A percentile compares a stretch with the other conserved stretches of the same genome.
Evolutionary conservation across 2,329 filamentous ascomycete species (phyloP).

Genomic region (Penicillium glabrum): DNA sequence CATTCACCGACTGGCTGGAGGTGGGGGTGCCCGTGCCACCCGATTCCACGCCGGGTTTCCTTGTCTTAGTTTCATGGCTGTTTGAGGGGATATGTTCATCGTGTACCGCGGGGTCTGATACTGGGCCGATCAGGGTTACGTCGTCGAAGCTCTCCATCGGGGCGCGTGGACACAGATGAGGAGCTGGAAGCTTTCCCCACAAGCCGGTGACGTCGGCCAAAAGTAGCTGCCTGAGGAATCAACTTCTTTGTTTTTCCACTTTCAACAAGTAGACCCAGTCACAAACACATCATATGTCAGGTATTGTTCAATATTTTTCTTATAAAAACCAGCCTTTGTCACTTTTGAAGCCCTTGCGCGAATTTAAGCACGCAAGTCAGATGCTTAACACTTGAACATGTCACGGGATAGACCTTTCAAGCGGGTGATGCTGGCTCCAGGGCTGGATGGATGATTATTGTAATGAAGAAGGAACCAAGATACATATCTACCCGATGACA

Average conservation of each 20-base stretch:
- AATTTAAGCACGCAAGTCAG: too few species aligned
- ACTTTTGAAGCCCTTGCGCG: too few species aligned
- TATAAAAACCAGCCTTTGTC: too few species aligned
- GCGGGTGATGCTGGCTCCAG: too few species aligned
- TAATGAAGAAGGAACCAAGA: too few species aligned
- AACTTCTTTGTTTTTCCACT: not conserved
- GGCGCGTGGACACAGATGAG: not conserved
- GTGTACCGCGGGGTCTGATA: slow-evolving; percentile 13
- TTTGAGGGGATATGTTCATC: slow-evolving; percentile 14
- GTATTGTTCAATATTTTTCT: too few species aligned
- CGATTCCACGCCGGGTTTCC: slow-evolving; percentile 13
- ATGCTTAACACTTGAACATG: too few species aligned
- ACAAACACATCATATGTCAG: not conserved
- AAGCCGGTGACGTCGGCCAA: slow-evolving; percentile 2
- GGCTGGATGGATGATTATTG: too few species aligned
- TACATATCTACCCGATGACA: too few species aligned
- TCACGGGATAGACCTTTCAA: too few species aligned
- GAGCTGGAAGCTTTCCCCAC: slow-evolving; percentile 13
- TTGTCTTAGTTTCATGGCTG: slow-evolving; percentile 8
- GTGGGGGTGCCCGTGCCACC: slow-evolving; percentile 13
- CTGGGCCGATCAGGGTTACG: slow-evolving; percentile 27
- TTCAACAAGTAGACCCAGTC: too few species aligned
- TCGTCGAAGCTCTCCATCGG: slow-evolving; percentile 44
- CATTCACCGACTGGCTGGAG: slow-evolving; percentile 12
- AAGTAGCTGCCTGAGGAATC: slow-evolving; percentile 2